Evolutionary conservation across 768 basidiomycete species (phyloP), one percentile per base, ranked within the genome.

Genomic region (Amanita exitialis): DNA sequence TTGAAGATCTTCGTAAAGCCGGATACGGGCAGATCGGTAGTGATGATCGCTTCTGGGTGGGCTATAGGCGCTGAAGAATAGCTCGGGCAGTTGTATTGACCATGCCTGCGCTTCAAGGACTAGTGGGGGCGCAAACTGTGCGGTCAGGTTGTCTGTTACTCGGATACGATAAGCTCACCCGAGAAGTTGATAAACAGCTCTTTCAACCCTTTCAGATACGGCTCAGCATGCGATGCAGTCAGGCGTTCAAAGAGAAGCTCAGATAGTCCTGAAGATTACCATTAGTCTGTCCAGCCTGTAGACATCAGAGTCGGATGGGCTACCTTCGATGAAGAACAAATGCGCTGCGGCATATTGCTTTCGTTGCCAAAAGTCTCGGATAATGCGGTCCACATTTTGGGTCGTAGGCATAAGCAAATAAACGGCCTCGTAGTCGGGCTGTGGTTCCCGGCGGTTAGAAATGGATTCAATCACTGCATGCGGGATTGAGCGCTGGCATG

Each of bases 351-450:
- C 82, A 63, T 98, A 98, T 57, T 85, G 80, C 57, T 74, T 72
- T 12, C 75, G 75, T 47, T 64, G 62, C 28, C 69, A 64, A 55
- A 92, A 95, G 67, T 99, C 96, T 30, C 74, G 79, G 58, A 98
- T 85, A 60, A 99, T 76, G 18, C 93, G 79, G 51, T 95, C 85
- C 39, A 98, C 80, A 66, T 98, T 98, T 71, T 92, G 89, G 1
- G 81, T 81, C 3, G 96, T 98, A 13, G 96, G 89, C 80, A 94
- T 95, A 53, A 98, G 72, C 54, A 99, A 69, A 64, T 99, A 98
- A 60, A 98, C 72, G 30, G 92, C 96, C 66, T 97, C 93, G 46
- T 95, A 83, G 37, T 80, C 78, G 7, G 82, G 78, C 64, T 95
- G 90, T 0, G 89, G 83, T 32, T 88, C 83, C 57, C 96, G 84